These are phyloP conservation scores for Coniosporium tulheliwenetii DNA, from an alignment of 2,329 filamentous ascomycete species.

Conservation along the genomic window DNA sequence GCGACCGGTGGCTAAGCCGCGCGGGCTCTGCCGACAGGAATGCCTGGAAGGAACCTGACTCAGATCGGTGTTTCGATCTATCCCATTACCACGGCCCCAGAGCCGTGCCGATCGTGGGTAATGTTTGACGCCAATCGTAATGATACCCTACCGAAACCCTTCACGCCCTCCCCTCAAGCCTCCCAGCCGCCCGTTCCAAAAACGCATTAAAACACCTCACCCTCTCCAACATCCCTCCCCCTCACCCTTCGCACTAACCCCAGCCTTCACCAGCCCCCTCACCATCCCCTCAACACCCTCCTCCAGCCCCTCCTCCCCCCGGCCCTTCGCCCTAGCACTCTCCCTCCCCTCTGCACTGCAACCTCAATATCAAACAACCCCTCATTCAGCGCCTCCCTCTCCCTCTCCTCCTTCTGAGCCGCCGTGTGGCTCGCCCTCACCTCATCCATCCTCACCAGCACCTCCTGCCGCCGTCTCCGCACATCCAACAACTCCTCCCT, in stretches of 20 bases:
- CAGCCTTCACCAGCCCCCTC: conserved; percentile 12
- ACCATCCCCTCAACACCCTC: conserved; percentile 16
- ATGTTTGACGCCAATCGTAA: too few species aligned
- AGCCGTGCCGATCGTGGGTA: too few species aligned
- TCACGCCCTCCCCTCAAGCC: background rate
- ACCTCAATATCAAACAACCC: conserved; percentile 19
- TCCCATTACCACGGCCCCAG: too few species aligned
- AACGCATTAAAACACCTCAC: conserved; percentile 17
- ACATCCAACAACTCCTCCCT: conserved; percentile 31
- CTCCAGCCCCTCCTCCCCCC: conserved; percentile 16
- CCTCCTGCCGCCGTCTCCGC: conserved; percentile 30
- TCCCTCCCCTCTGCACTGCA: conserved; percentile 17
- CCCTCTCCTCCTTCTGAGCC: conserved; percentile 17
- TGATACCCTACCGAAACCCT: background rate
- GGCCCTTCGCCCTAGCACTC: conserved; percentile 12
- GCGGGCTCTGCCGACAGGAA: too few species aligned
- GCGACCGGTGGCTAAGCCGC: too few species aligned
- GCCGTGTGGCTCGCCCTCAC: conserved; percentile 23
- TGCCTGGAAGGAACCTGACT: too few species aligned
- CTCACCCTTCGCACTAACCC: conserved; percentile 9
- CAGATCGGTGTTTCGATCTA: too few species aligned
- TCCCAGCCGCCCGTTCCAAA: conserved; percentile 16
- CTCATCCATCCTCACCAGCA: conserved; percentile 34
- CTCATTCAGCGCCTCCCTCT: conserved; percentile 6
- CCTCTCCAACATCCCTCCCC: conserved; percentile 16